Conservation (phyloP, 2,329 filamentous ascomycete species). For the Samsoniella hepiali region DNA sequence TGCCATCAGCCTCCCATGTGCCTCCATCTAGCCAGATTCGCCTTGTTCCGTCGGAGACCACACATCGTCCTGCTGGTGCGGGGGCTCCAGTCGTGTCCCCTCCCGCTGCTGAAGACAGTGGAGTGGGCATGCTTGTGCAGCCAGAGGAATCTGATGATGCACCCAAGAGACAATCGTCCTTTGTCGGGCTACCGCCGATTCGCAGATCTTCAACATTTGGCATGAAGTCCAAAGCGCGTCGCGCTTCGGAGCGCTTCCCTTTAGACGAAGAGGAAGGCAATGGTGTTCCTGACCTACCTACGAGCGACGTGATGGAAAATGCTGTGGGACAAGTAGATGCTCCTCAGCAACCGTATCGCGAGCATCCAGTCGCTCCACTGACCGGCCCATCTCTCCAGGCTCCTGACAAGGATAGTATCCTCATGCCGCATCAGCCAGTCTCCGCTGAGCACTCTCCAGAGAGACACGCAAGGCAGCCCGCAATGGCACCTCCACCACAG, state of each 20-base stretch:
- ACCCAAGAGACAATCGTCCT: slow-evolving; percentile 48
- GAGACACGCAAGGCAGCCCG: background rate
- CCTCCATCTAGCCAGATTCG: slow-evolving; percentile 21
- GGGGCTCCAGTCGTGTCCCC: background rate
- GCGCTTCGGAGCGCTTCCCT: slow-evolving; percentile 33
- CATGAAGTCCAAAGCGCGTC: slow-evolving; percentile 34
- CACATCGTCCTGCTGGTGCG: background rate
- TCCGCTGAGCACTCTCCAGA: slow-evolving; percentile 2
- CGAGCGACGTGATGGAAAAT: slow-evolving; percentile 5
- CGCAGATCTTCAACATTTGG: slow-evolving; percentile 56
- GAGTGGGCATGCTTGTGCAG: slow-evolving; percentile 19
- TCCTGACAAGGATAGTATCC: background rate
- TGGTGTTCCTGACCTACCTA: background rate
- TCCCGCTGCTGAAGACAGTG: slow-evolving; percentile 8
- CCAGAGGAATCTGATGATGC: slow-evolving; percentile 24
- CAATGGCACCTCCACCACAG: background rate
- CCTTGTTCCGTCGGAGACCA: slow-evolving; percentile 24
- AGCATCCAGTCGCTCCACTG: background rate
- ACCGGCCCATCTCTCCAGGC: background rate
- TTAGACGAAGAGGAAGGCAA: slow-evolving; percentile 31
- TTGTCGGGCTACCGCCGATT: slow-evolving; percentile 57
- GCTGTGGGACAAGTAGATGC: background rate
- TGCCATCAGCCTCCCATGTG: slow-evolving; percentile 12
- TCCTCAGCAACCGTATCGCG: background rate
- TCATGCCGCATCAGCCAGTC: background rate